Evolutionary conservation across 306 rosid genomes (phyloP).

Genomic region (Echinosophora koreensis): DNA sequence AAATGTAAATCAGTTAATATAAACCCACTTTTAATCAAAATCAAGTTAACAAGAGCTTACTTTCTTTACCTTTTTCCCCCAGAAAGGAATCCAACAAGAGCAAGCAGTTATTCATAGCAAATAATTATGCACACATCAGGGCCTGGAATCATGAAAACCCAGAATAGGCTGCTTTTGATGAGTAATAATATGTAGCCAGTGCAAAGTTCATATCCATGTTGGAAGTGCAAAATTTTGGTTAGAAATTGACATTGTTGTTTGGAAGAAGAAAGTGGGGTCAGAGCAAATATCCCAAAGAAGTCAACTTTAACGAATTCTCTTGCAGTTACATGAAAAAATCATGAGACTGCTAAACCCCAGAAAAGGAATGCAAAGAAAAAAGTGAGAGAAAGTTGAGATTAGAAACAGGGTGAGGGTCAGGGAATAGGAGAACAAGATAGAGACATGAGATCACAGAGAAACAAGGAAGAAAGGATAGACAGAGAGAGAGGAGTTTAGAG

Average conservation of each 20-base stretch:
- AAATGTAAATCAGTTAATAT: neutral
- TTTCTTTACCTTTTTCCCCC: neutral
- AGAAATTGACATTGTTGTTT: constrained; percentile 1
- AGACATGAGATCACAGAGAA: neutral
- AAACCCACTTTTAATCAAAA: neutral
- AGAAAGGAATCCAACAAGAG: neutral
- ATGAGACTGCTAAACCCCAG: neutral
- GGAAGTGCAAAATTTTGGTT: neutral
- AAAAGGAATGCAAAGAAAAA: constrained; percentile 5
- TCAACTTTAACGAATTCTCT: neutral
- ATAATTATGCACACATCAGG: constrained; percentile 15
- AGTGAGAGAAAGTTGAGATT: too few relatives aligned
- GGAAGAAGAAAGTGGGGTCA: neutral
- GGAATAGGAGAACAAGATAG: too few relatives aligned
- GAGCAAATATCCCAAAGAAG: neutral
- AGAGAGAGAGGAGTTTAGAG: neutral
- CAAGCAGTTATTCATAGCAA: constrained; percentile 1
- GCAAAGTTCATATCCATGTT: constrained; percentile 2
- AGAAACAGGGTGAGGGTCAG: too few relatives aligned
- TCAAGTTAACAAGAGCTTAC: neutral
- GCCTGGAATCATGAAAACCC: constrained; percentile 11
- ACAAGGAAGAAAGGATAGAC: neutral
- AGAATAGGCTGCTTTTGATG: neutral
- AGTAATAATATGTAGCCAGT: neutral
- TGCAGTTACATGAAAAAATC: neutral